phyloP scores from a whole-genome alignment of 164 flowering plant genomes.

The Vitis amurensis region DNA sequence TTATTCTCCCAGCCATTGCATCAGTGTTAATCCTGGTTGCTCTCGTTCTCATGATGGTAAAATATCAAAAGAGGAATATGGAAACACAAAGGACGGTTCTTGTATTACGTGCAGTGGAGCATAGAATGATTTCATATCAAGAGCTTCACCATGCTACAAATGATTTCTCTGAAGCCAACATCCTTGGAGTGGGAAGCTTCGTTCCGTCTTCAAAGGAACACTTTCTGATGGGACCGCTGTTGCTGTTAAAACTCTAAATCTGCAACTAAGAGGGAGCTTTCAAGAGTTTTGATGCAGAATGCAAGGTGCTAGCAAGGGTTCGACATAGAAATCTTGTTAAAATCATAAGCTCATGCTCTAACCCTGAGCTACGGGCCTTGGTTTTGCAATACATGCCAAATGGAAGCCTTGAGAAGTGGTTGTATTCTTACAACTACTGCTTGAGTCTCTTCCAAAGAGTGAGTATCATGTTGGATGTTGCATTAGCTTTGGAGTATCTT shows the following conservation, averaged over 20 bases:
- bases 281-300: not conserved
- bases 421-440: not conserved
- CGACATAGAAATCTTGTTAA: slow-evolving; percentile 2
- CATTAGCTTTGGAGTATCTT: slow-evolving; percentile 15
- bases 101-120: not conserved
- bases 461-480: not conserved
- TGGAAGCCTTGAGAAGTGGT: not conserved
- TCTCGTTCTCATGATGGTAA: no score
- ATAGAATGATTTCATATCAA: not conserved
- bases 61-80: not conserved
- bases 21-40: not conserved
- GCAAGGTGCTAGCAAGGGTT: not conserved
- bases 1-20: not conserved
- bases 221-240: not conserved
- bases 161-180: slow-evolving; percentile 1
- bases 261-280: not conserved
- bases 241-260: not conserved
- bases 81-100: not conserved
- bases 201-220: not conserved
- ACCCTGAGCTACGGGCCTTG: not conserved
- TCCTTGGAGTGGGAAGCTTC: not conserved
- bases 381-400: not conserved
- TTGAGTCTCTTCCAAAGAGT: no score
- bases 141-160: not conserved
- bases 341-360: not conserved